Conservation (phyloP, 2,329 filamentous ascomycete genomes). For the Waltergamsia citrina region DNA sequence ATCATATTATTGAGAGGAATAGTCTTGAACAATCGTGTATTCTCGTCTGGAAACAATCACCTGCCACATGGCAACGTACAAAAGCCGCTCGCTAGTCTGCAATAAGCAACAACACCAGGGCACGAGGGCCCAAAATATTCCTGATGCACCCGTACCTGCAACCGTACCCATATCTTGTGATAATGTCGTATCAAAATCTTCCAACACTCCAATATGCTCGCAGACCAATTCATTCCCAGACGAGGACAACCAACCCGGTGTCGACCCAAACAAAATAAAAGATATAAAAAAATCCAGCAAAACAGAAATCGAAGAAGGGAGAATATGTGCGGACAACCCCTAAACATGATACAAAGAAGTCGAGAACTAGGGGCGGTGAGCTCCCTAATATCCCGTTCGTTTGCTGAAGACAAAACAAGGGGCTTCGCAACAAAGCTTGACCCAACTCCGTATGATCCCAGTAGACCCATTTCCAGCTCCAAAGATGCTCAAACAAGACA, state of each 20-base stretch:
- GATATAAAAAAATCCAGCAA: constrained; percentile 3
- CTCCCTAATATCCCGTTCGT: not conserved
- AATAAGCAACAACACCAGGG: constrained; percentile 22
- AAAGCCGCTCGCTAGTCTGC: constrained; percentile 13
- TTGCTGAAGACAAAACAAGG: constrained; percentile 1
- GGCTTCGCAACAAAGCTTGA: constrained; percentile 1
- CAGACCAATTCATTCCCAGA: constrained; percentile 14
- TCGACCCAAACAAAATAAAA: constrained; percentile 7
- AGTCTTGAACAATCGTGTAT: constrained; percentile 7
- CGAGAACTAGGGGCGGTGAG: too few species aligned
- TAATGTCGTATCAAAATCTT: constrained; percentile 18
- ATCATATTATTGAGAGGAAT: too few species aligned
- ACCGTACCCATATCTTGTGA: constrained; percentile 19
- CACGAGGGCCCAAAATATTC: constrained; percentile 20
- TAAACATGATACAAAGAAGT: constrained; percentile 4
- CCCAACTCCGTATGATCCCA: constrained; percentile 5
- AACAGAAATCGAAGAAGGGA: constrained; percentile 3
- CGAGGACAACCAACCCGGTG: constrained; percentile 15
- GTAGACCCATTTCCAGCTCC: constrained; percentile 4
- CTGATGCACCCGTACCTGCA: constrained; percentile 20
- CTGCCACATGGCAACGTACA: constrained; percentile 9
- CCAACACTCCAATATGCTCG: constrained; percentile 19
- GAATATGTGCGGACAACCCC: constrained; percentile 1
- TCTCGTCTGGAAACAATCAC: constrained; percentile 9
- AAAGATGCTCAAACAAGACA: constrained; percentile 5